Conservation (phyloP, 805 yeast genomes). For the Helenozyma rhizophorensis region DNA sequence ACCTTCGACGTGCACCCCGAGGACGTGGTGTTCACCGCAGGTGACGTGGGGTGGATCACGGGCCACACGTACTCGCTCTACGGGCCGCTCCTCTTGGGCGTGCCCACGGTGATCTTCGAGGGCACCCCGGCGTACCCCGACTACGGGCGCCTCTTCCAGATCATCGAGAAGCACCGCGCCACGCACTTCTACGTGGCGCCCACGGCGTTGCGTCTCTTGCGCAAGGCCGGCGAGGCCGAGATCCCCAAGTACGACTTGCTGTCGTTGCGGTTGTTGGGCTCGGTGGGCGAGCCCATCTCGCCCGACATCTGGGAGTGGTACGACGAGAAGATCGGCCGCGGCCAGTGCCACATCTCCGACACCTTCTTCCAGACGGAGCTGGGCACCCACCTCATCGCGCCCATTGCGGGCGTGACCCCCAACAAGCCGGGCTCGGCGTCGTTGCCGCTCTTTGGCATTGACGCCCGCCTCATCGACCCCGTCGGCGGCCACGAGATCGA, state of each 20-base stretch:
- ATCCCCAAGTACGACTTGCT: constrained; percentile 59
- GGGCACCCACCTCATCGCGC: constrained; percentile 75
- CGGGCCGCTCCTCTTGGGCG: constrained; percentile 75
- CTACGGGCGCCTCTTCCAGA: constrained; percentile 76
- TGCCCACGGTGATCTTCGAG: constrained; percentile 76
- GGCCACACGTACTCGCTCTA: constrained; percentile 82
- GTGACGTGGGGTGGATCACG: constrained; percentile 90
- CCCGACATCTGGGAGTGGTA: constrained; percentile 90
- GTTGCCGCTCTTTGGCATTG: constrained; percentile 79
- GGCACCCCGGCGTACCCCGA: constrained; percentile 87
- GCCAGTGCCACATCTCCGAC: constrained; percentile 68
- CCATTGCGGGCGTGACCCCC: constrained; percentile 71
- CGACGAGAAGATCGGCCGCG: constrained; percentile 64
- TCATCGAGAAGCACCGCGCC: constrained; percentile 64
- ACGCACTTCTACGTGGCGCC: constrained; percentile 85
- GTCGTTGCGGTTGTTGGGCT: constrained; percentile 67
- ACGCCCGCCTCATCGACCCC: constrained; percentile 70
- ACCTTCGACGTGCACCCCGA: constrained; percentile 72
- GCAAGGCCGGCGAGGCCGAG: constrained; percentile 66
- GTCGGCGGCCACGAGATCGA: constrained; percentile 63
- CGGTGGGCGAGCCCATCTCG: constrained; percentile 85
- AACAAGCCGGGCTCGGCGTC: constrained; percentile 85
- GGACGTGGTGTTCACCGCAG: constrained; percentile 79
- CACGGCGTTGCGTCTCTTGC: constrained; percentile 72
- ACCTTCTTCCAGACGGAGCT: constrained; percentile 91